Conservation (phyloP, 768 basidiomycete genomes). For the Lentinula edodes region DNA sequence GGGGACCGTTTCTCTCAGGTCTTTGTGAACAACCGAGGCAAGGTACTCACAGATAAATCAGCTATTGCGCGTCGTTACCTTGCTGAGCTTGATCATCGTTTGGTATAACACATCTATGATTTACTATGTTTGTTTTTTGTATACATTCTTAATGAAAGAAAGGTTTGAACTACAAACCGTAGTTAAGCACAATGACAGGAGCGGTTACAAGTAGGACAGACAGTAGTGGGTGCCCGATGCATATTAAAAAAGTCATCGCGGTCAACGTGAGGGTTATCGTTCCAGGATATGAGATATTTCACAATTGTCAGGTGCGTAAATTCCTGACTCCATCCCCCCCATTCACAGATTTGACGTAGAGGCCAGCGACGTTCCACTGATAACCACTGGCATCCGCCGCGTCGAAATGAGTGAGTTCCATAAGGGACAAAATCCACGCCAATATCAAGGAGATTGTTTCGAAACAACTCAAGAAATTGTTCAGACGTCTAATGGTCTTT, state of each 20-base stretch:
- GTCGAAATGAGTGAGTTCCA: too few species aligned
- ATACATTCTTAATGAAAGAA: neutral
- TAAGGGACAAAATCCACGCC: conserved; percentile 13
- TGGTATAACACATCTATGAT: too few species aligned
- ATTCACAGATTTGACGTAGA: too few species aligned
- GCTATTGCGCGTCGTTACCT: neutral
- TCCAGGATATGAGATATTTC: too few species aligned
- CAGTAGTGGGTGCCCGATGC: conserved; percentile 6
- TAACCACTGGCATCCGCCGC: too few species aligned
- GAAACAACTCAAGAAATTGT: conserved; percentile 18
- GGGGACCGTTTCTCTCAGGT: neutral
- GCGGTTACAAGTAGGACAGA: conserved; percentile 15
- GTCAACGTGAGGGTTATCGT: neutral
- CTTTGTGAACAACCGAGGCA: neutral
- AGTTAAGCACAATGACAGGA: conserved; percentile 14
- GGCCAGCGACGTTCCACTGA: too few species aligned
- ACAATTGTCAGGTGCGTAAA: too few species aligned
- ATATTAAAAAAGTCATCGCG: conserved; percentile 20
- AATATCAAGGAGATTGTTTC: conserved; percentile 22
- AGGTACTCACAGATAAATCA: neutral
- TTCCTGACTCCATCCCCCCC: too few species aligned
- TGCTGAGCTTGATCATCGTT: too few species aligned
- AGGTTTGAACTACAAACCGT: neutral
- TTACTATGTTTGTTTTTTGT: too few species aligned
- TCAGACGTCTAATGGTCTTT: conserved; percentile 13